Evolutionary conservation across 2,329 filamentous ascomycete genomes (phyloP), one percentile per base, ranked within the genome.

Genomic region (Fusarium newnesense): DNA sequence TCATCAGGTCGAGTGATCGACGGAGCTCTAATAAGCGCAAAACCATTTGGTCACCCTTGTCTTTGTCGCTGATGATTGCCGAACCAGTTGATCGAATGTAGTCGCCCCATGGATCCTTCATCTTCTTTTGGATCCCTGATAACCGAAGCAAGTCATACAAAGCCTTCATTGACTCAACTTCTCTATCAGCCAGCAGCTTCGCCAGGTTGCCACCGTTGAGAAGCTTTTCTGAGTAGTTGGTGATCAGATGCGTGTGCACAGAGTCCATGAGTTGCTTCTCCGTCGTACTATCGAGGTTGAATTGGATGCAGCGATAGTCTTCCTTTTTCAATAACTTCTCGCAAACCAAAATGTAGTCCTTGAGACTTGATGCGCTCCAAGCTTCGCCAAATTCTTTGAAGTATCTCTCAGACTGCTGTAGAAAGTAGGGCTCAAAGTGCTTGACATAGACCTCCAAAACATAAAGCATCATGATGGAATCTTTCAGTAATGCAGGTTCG

Each of bases 11-110:
- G 13, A 98, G 85, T 37, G 91, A 89, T 53, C 91, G 89, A 79
- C 97, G 95, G 75, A 99, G 89, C 32, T 93, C 90, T 15, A 99
- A 86, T 9, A 99, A 85, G 39, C 93, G 90, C 9, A 94, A 84
- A 2, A 99, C 91, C 95, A 99, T 98, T 56, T 95, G 91, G 24
- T 95, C 91, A 53, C 92, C 91, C 42, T 92, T 90, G 39, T 92
- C 90, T 56, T 92, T 92, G 78, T 97, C 94, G 67, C 93, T 91
- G 9, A 98, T 92, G 64, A 99, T 96, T 4, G 82, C 83, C 1
- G 91, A 89, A 2, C 96, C 96, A 9, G 94, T 90, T 28, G 88
- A 85, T 54, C 91, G 88, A 60, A 98, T 95, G 83, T 96, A 97
- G 39, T 88, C 87, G 75, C 90, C 89, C 86, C 97, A 98, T 0